Percentiles rank a stretch among this genome's conserved stretches.
Evolutionary conservation across 257 asterid species (phyloP).

Genomic region (Lycium ferocissimum): DNA sequence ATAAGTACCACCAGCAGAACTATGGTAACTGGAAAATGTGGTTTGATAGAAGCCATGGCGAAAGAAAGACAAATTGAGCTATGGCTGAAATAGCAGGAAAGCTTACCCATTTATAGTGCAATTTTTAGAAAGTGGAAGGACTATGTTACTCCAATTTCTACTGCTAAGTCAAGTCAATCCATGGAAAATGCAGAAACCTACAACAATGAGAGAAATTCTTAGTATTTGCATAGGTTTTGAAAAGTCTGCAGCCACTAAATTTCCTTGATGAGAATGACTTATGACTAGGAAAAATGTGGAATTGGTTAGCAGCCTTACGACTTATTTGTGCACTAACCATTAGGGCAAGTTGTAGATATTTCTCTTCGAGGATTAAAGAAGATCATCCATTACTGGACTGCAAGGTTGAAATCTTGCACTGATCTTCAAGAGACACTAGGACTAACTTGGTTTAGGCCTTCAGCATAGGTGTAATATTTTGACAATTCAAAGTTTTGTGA

Average conservation of each 20-base stretch:
- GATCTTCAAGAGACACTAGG: background rate
- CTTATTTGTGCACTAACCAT: background rate
- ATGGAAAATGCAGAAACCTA: slow-evolving; percentile 6
- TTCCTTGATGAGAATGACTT: slow-evolving; percentile 13
- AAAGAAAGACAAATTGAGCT: too few species aligned
- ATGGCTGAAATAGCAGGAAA: too few species aligned
- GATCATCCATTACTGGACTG: background rate
- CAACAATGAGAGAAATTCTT: background rate
- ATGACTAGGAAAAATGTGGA: background rate
- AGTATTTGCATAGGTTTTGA: background rate
- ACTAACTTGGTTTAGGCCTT: background rate
- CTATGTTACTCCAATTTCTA: slow-evolving; percentile 1
- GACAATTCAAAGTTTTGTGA: background rate
- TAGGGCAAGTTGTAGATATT: background rate
- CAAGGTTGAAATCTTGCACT: background rate
- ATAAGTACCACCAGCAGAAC: too few species aligned
- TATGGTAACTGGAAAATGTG: too few species aligned
- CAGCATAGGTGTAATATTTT: background rate
- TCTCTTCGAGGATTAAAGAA: background rate
- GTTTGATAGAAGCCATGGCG: too few species aligned
- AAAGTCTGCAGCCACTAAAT: slow-evolving; percentile 26
- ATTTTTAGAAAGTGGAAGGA: background rate
- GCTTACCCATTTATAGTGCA: too few species aligned
- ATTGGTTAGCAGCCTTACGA: background rate
- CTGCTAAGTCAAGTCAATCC: background rate